A percentile compares a stretch with the other conserved stretches of the same genome.
phyloP scores from a whole-genome alignment of 2,329 filamentous ascomycete species.

The Calonectria honghensis region DNA sequence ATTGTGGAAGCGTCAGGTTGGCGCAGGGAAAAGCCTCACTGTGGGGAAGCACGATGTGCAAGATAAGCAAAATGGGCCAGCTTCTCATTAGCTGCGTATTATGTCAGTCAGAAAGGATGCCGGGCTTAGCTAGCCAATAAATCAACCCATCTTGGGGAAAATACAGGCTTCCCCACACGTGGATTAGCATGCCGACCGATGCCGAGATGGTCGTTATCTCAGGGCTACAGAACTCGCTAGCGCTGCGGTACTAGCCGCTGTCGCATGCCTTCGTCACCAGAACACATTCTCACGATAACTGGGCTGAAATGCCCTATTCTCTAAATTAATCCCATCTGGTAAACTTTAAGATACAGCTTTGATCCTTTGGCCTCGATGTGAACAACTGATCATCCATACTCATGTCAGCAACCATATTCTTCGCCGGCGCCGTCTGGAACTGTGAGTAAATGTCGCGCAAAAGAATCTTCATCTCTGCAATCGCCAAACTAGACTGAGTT shows the following conservation, averaged over 20 bases:
- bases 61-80: background rate
- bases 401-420: constrained; percentile 38
- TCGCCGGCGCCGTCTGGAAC: constrained; percentile 29
- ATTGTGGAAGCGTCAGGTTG: background rate
- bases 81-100: background rate
- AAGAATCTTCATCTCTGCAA: constrained; percentile 45
- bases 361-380: constrained; percentile 46
- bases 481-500: constrained; percentile 33
- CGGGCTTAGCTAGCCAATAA: background rate
- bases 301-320: background rate
- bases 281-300: background rate
- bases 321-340: constrained; percentile 30
- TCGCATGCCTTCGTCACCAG: background rate
- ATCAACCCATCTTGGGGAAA: background rate
- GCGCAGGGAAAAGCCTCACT: background rate
- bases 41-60: background rate
- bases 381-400: constrained; percentile 47
- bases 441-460: constrained; percentile 40
- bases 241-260: background rate
- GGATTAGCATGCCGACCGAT: background rate
- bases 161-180: background rate
- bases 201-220: background rate
- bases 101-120: background rate
- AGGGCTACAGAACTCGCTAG: background rate
- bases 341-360: constrained; percentile 43